These are phyloP conservation scores for Apiotrichum brassicae DNA, from an alignment of 1,284 basidiomycete genomes.

Conservation along the genomic window DNA sequence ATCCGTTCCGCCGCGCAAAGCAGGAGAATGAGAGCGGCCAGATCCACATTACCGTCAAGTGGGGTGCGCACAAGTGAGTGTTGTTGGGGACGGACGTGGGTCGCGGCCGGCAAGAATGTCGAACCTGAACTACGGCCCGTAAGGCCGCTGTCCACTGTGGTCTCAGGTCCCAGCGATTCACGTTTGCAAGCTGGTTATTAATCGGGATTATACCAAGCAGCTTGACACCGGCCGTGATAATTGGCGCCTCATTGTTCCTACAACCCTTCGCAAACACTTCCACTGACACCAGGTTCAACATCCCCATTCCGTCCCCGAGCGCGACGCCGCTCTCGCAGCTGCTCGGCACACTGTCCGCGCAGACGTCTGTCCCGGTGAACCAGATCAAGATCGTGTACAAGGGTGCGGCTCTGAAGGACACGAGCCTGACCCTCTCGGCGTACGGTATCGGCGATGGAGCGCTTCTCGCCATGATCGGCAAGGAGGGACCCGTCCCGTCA, in stretches of 20 bases:
- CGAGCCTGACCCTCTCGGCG: constrained; percentile 39
- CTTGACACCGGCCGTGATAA: too few species aligned
- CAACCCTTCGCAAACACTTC: too few species aligned
- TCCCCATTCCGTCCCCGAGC: constrained; percentile 43
- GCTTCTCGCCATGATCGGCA: constrained; percentile 40
- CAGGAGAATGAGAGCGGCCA: constrained; percentile 35
- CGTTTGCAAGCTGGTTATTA: too few species aligned
- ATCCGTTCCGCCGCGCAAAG: constrained; percentile 42
- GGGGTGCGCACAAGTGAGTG: constrained; percentile 41
- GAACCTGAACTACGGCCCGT: too few species aligned
- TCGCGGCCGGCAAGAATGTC: too few species aligned
- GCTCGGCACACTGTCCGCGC: constrained; percentile 39
- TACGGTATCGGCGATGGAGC: constrained; percentile 45
- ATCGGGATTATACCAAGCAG: too few species aligned
- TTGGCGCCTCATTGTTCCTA: too few species aligned
- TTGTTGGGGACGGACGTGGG: neutral
- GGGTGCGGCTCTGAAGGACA: constrained; percentile 47
- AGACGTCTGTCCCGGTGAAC: constrained; percentile 35
- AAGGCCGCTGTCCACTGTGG: too few species aligned
- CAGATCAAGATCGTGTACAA: constrained; percentile 46
- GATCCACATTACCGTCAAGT: constrained; percentile 40
- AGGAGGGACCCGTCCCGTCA: constrained; percentile 31
- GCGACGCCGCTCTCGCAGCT: constrained; percentile 40
- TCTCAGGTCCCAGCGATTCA: too few species aligned
- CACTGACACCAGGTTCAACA: constrained; percentile 42